These are phyloP conservation scores for Talaromyces pinophilus DNA, from an alignment of 2,329 filamentous ascomycete species.

Conservation along the genomic window DNA sequence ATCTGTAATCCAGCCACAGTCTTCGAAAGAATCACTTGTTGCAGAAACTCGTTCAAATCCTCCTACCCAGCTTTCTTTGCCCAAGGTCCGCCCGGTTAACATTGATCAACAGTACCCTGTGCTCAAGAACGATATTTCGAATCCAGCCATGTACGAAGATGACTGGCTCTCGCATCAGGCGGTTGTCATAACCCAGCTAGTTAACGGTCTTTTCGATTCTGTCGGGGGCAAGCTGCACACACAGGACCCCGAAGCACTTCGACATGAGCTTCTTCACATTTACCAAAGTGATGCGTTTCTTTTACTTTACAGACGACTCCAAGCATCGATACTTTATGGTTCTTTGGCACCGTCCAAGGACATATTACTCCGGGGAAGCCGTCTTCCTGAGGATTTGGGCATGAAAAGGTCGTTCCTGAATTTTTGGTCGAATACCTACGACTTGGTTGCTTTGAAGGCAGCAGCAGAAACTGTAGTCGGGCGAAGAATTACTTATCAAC, in stretches of 20 bases:
- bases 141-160: conserved; percentile 63
- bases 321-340: conserved; percentile 61
- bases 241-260: conserved; percentile 38
- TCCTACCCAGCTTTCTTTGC: conserved; percentile 35
- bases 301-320: conserved; percentile 57
- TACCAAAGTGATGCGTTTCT: conserved; percentile 57
- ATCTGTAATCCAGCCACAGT: not conserved
- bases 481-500: conserved; percentile 45
- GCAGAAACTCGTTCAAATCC: conserved; percentile 20
- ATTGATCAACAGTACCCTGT: conserved; percentile 51
- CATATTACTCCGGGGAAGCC: conserved; percentile 46
- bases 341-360: conserved; percentile 59
- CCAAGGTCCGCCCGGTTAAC: conserved; percentile 31
- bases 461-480: conserved; percentile 62
- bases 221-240: conserved; percentile 26
- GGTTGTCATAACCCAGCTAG: conserved; percentile 59
- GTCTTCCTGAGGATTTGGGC: conserved; percentile 59
- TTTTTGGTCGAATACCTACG: conserved; percentile 61
- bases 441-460: conserved; percentile 52
- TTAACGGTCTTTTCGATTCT: conserved; percentile 58
- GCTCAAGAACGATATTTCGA: conserved; percentile 55
- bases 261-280: conserved; percentile 52
- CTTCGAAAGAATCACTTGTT: conserved; percentile 19
- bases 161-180: conserved; percentile 65
- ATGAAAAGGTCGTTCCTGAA: conserved; percentile 58